Evolutionary conservation across 179 eudicot species (phyloP).

Genomic region (Nepenthes alata): DNA sequence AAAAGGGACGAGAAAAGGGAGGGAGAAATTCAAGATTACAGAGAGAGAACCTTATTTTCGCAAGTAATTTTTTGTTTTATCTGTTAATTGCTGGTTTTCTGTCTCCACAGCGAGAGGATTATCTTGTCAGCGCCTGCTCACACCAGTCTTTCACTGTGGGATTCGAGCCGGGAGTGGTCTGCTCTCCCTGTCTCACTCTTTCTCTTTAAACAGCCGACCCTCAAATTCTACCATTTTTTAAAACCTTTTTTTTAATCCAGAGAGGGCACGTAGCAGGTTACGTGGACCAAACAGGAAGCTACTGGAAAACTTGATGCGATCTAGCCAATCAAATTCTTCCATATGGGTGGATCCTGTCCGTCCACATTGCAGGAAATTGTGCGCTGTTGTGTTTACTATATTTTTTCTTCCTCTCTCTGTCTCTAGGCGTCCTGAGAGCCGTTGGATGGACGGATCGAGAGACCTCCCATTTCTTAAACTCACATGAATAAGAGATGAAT

Average conservation of each 20-base stretch:
- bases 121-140: not conserved
- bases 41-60: too few relatives aligned
- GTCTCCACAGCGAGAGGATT: not conserved
- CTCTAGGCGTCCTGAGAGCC: too few relatives aligned
- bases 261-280: constrained; percentile 10
- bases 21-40: too few relatives aligned
- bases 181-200: not conserved
- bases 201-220: not conserved
- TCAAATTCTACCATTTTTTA: constrained; percentile 1
- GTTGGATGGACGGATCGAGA: too few relatives aligned
- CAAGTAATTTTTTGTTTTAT: not conserved
- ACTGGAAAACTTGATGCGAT: constrained; percentile 12
- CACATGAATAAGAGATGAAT: too few relatives aligned
- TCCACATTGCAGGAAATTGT: constrained; percentile 16
- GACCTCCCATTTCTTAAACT: too few relatives aligned
- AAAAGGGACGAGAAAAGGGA: too few relatives aligned
- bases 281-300: constrained; percentile 21
- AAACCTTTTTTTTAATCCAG: constrained; percentile 3
- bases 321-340: constrained; percentile 10
- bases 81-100: not conserved
- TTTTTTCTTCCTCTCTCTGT: too few relatives aligned
- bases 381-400: too few relatives aligned
- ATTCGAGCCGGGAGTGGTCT: not conserved
- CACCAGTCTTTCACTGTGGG: not conserved
- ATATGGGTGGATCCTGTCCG: constrained; percentile 17